These are phyloP conservation scores for Kingdonia uniflora DNA, from an alignment of 164 flowering plant species.

Conservation along the genomic window DNA sequence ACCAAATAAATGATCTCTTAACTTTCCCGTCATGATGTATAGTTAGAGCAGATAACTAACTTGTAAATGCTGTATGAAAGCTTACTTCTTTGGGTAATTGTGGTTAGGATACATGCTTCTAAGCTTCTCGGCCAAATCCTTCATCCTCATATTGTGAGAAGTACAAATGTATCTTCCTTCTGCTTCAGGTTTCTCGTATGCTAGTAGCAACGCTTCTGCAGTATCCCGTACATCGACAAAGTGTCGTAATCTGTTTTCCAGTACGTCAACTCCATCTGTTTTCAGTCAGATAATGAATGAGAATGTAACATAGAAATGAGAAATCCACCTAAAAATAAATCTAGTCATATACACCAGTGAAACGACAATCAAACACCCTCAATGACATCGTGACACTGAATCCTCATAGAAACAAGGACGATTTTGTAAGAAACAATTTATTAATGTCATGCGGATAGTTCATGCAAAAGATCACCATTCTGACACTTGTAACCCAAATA, in stretches of 20 bases:
- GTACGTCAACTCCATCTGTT: neutral
- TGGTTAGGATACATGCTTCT: slow-evolving; percentile 13
- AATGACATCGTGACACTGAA: no score
- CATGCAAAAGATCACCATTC: no score
- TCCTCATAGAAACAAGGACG: no score
- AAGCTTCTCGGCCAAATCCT: slow-evolving; percentile 9
- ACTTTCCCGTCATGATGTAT: no score
- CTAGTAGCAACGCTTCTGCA: slow-evolving; percentile 9
- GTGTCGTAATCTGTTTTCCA: slow-evolving; percentile 3
- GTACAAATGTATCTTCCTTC: slow-evolving; percentile 14
- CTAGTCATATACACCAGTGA: no score
- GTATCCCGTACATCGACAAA: slow-evolving; percentile 11
- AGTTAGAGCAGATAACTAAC: neutral
- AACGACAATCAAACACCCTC: no score
- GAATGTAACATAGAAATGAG: neutral
- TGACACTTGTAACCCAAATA: no score
- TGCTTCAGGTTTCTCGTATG: slow-evolving; percentile 16
- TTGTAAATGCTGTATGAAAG: neutral
- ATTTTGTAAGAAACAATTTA: no score
- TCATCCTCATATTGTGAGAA: slow-evolving; percentile 1
- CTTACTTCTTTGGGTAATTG: slow-evolving; percentile 12
- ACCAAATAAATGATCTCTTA: no score
- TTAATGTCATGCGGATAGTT: no score
- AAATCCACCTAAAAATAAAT: neutral
- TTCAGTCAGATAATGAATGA: neutral